phyloP scores from a whole-genome alignment of 345 rosid species.

The Salix dunnii region DNA sequence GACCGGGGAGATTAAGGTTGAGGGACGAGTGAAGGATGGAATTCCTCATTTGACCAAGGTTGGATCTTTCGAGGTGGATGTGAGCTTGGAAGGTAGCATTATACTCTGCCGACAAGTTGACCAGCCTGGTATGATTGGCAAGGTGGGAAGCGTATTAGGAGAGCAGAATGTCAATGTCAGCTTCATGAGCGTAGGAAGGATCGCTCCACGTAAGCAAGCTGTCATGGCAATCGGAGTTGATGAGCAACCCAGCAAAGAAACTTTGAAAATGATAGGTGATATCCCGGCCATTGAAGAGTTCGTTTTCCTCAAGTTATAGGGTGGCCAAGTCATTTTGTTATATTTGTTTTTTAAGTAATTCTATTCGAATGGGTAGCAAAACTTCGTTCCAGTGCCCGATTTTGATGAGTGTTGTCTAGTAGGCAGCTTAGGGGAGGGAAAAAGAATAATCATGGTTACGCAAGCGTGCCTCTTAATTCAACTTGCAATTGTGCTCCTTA shows the following conservation, averaged over 20 bases:
- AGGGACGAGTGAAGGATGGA: constrained; percentile 30
- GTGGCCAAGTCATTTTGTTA: neutral
- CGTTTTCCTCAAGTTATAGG: constrained; percentile 26
- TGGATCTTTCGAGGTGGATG: constrained; percentile 30
- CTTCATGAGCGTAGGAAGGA: constrained; percentile 34
- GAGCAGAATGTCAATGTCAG: constrained; percentile 28
- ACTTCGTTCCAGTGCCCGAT: constrained; percentile 9
- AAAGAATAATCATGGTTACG: constrained; percentile 21
- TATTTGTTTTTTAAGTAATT: too few species aligned
- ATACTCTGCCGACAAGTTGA: constrained; percentile 30
- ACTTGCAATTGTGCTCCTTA: neutral
- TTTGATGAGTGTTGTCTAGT: constrained; percentile 24
- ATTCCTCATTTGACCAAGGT: constrained; percentile 29
- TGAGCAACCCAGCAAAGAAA: constrained; percentile 15
- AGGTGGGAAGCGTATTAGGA: constrained; percentile 25
- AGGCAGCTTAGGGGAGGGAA: constrained; percentile 9
- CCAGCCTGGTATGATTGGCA: constrained; percentile 32
- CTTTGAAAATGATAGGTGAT: constrained; percentile 22
- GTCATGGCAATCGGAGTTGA: constrained; percentile 37
- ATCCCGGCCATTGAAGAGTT: constrained; percentile 29
- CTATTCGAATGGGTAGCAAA: constrained; percentile 9
- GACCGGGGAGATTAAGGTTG: constrained; percentile 21
- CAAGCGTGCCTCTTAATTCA: neutral
- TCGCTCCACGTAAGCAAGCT: constrained; percentile 26
- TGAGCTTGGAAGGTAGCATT: constrained; percentile 30